A percentile compares a stretch with the other conserved stretches of the same genome.
Evolutionary conservation across 1,284 basidiomycete species (phyloP).

Genomic region (Peniophora sp.): DNA sequence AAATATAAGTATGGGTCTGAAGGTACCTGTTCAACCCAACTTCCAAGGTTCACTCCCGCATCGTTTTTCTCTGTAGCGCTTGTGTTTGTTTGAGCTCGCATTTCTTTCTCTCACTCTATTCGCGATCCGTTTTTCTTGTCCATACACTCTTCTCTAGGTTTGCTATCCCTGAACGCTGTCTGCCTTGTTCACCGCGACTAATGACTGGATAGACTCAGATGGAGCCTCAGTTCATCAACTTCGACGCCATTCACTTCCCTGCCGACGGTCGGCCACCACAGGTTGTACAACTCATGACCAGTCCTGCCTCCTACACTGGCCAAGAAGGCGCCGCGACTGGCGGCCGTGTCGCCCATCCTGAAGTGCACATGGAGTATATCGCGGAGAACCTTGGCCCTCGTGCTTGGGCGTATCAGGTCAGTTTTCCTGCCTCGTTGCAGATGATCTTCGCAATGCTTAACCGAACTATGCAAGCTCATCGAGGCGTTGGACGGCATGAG

Average conservation of each 20-base stretch:
- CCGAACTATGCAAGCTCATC: constrained; percentile 38
- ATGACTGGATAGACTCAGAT: neutral
- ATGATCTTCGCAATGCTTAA: constrained; percentile 3
- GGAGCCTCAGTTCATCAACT: neutral
- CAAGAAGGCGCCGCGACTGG: constrained; percentile 29
- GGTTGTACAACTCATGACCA: neutral
- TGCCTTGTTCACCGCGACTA: too few relatives aligned
- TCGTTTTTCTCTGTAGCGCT: too few relatives aligned
- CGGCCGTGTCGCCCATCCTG: constrained; percentile 66
- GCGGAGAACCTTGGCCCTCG: constrained; percentile 59
- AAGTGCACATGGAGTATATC: constrained; percentile 78
- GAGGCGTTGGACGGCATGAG: constrained; percentile 74
- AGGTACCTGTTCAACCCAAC: too few relatives aligned
- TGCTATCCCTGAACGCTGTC: neutral
- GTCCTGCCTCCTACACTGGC: constrained; percentile 37
- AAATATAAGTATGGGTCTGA: too few relatives aligned
- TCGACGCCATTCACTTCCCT: constrained; percentile 1
- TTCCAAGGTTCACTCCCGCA: too few relatives aligned
- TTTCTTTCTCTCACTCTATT: neutral
- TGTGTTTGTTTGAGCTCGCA: too few relatives aligned
- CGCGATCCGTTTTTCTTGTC: neutral
- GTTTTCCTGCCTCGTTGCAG: constrained; percentile 14
- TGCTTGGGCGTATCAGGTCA: constrained; percentile 66
- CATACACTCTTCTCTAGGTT: neutral
- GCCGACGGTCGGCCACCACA: neutral